These are phyloP conservation scores for Capsicum pubescens DNA, from an alignment of 257 asterid genomes.

Conservation along the genomic window DNA sequence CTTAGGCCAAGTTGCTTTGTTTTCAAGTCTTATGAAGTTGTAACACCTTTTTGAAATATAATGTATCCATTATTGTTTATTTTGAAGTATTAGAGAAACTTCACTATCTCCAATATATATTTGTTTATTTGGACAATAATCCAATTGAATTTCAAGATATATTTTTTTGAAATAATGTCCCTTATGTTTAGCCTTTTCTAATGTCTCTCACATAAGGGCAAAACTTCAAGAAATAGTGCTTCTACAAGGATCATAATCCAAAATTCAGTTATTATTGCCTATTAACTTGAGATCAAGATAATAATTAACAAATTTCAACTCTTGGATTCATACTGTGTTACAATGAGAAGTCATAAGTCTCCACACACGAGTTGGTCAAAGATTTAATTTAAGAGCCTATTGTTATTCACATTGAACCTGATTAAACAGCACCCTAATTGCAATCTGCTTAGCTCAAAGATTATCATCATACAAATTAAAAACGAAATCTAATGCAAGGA, in stretches of 20 bases:
- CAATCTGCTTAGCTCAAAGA: not conserved
- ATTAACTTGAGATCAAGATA: no score
- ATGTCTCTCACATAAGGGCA: not conserved
- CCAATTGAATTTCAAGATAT: not conserved
- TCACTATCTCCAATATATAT: no score
- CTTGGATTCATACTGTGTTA: not conserved
- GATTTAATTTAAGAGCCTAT: not conserved
- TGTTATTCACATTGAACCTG: not conserved
- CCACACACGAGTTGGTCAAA: no score
- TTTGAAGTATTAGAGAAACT: not conserved
- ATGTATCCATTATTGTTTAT: not conserved
- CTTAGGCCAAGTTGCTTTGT: not conserved
- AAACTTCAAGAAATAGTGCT: no score
- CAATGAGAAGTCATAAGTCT: not conserved
- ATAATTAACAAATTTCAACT: no score
- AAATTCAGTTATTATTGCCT: no score
- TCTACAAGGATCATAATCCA: no score
- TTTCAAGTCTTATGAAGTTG: not conserved
- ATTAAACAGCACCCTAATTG: no score
- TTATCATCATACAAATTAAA: no score
- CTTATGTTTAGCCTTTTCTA: no score
- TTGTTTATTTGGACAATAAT: not conserved
- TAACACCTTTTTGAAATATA: not conserved
- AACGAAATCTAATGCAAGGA: not conserved
- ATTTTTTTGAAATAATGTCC: no score